A percentile compares a stretch with the other conserved stretches of the same genome.
phyloP scores from a whole-genome alignment of 2,329 filamentous ascomycete species.

The Phialemonium atrogriseum region DNA sequence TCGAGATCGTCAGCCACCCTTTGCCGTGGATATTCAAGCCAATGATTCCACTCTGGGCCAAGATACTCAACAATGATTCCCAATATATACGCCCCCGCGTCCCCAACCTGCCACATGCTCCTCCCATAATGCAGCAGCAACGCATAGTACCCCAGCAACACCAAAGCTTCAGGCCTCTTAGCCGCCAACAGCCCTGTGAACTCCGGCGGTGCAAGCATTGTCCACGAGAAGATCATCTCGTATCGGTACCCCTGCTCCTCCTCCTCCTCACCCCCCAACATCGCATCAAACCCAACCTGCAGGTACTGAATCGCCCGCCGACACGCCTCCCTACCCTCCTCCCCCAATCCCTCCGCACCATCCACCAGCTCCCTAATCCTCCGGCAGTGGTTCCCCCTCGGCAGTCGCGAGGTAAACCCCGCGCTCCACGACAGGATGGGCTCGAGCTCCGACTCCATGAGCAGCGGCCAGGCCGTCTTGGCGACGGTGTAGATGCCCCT shows the following conservation, averaged over 20 bases:
- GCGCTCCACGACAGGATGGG: conserved; percentile 14
- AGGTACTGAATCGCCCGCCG: conserved; percentile 15
- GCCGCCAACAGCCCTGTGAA: conserved; percentile 16
- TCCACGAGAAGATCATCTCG: conserved; percentile 20
- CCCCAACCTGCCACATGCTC: conserved; percentile 20
- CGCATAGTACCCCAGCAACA: conserved; percentile 19
- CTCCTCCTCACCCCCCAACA: conserved; percentile 5
- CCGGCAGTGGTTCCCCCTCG: conserved; percentile 16
- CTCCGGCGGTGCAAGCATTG: conserved; percentile 12
- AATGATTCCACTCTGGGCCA: conserved; percentile 8
- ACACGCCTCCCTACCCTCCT: conserved; percentile 17
- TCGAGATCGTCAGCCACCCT: conserved; percentile 1
- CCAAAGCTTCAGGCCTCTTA: conserved; percentile 15
- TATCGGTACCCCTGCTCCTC: conserved; percentile 6
- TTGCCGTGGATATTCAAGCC: conserved; percentile 8
- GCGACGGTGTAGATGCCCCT: conserved; percentile 14
- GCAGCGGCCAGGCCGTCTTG: conserved; percentile 16
- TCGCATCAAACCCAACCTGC: conserved; percentile 16
- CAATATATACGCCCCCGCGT: conserved; percentile 10
- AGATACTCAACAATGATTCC: conserved; percentile 8
- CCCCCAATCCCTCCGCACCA: conserved; percentile 6
- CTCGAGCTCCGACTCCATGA: conserved; percentile 17
- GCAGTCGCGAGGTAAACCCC: conserved; percentile 8
- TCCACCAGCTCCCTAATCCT: conserved; percentile 14
- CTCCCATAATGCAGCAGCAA: conserved; percentile 18